phyloP scores from a whole-genome alignment of 2,329 filamentous ascomycete species.

The Phaeosphaeria sp. region DNA sequence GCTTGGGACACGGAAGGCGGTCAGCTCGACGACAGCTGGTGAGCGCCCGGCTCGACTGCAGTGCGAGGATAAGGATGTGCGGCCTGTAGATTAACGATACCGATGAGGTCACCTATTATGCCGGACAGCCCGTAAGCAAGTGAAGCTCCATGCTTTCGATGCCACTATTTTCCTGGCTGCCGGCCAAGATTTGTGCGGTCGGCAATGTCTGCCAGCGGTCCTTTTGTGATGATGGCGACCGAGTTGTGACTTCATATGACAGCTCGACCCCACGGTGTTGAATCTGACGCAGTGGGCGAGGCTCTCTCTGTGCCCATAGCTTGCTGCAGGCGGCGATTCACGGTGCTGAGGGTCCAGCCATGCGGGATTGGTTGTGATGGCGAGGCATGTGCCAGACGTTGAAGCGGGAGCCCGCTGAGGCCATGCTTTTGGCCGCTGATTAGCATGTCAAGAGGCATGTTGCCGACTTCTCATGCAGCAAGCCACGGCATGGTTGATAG shows the following conservation, averaged over 20 bases:
- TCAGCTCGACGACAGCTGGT: constrained; percentile 33
- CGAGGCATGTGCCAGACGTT: constrained; percentile 22
- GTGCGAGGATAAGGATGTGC: constrained; percentile 14
- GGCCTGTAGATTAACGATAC: constrained; percentile 11
- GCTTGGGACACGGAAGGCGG: constrained; percentile 29
- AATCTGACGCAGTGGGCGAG: constrained; percentile 9
- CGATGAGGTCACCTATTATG: constrained; percentile 22
- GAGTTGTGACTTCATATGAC: neutral
- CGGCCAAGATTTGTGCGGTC: neutral
- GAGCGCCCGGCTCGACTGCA: constrained; percentile 22
- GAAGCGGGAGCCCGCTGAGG: constrained; percentile 20
- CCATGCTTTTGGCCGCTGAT: constrained; percentile 6
- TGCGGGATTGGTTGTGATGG: constrained; percentile 12
- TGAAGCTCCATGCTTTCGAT: neutral
- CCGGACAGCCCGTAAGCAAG: constrained; percentile 14
- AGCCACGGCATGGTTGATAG: constrained; percentile 20
- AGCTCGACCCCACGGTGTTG: constrained; percentile 9
- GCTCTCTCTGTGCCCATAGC: constrained; percentile 14
- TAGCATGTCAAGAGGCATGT: constrained; percentile 2
- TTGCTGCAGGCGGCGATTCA: constrained; percentile 12
- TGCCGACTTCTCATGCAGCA: constrained; percentile 24
- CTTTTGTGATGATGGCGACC: neutral
- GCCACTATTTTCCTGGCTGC: neutral
- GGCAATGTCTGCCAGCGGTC: neutral
- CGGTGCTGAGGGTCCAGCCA: constrained; percentile 7